phyloP scores from a whole-genome alignment of 441 rosid genomes.

The Gossypium laxum region DNA sequence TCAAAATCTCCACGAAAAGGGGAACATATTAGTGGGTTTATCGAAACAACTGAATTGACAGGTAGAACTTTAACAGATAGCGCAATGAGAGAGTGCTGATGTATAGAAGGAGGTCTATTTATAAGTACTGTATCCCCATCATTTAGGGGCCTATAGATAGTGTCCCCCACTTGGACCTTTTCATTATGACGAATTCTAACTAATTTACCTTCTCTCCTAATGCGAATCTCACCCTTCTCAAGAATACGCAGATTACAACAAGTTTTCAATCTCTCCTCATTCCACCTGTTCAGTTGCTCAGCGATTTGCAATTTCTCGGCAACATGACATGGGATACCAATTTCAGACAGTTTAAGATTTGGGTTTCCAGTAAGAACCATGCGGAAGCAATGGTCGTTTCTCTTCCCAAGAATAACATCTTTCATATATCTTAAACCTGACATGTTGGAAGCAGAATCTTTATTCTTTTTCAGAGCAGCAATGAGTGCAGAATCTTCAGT shows the following conservation, averaged over 20 bases:
- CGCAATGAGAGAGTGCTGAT: constrained; percentile 83
- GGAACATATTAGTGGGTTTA: constrained; percentile 78
- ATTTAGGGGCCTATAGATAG: constrained; percentile 47
- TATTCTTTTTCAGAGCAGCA: constrained; percentile 30
- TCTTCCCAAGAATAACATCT: constrained; percentile 81
- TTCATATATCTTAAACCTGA: constrained; percentile 85
- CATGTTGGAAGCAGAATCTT: constrained; percentile 36
- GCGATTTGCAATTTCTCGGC: constrained; percentile 72
- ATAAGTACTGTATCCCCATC: constrained; percentile 75
- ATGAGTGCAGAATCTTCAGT: constrained; percentile 31
- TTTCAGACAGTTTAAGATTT: constrained; percentile 57
- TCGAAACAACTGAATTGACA: constrained; percentile 52
- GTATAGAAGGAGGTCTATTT: constrained; percentile 92
- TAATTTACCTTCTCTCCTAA: constrained; percentile 52
- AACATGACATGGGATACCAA: constrained; percentile 71
- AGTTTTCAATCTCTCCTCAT: constrained; percentile 46
- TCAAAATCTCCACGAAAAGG: constrained; percentile 96
- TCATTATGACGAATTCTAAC: constrained; percentile 33
- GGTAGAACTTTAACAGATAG: constrained; percentile 68
- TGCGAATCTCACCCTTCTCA: constrained; percentile 51
- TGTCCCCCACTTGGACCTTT: constrained; percentile 56
- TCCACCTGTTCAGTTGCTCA: constrained; percentile 65
- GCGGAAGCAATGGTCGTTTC: constrained; percentile 74
- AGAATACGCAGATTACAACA: constrained; percentile 41
- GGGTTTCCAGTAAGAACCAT: constrained; percentile 92